phyloP scores from a whole-genome alignment of 139 green algal species.

The Edaphochlamys debaryana region DNA sequence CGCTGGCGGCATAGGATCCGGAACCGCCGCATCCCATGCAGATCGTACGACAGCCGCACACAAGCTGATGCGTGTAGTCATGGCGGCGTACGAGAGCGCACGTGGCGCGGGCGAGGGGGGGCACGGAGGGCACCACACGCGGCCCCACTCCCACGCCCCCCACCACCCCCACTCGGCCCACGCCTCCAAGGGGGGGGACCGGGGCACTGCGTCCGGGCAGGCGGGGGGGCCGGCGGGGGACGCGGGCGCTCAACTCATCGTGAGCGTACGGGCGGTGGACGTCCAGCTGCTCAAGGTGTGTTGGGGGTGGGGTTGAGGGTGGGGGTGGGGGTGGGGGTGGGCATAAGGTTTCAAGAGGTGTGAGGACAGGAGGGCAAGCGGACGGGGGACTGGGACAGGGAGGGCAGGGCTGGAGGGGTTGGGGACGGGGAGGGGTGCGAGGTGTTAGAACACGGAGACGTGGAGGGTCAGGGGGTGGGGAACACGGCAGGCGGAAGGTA shows the following conservation, averaged over 20 bases:
- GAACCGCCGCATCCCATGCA: neutral
- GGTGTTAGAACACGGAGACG: too few relatives aligned
- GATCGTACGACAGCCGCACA: conserved; percentile 17
- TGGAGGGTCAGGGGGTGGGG: too few relatives aligned
- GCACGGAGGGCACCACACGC: neutral
- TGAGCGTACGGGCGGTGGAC: conserved; percentile 45
- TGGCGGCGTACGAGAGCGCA: neutral
- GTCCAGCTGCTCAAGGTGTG: conserved; percentile 31
- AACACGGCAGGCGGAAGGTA: too few relatives aligned
- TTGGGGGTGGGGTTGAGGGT: neutral
- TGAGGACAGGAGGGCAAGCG: too few relatives aligned
- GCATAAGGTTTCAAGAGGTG: too few relatives aligned
- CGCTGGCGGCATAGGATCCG: too few relatives aligned
- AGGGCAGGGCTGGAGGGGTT: too few relatives aligned
- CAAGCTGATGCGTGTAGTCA: neutral
- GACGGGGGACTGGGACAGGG: too few relatives aligned
- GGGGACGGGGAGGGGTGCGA: too few relatives aligned
- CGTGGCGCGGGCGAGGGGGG: neutral
- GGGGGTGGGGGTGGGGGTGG: neutral
- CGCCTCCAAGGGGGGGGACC: neutral
- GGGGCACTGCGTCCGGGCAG: neutral
- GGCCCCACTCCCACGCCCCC: too few relatives aligned
- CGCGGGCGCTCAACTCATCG: conserved; percentile 14
- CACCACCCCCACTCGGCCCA: too few relatives aligned
- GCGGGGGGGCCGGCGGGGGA: neutral